Evolutionary conservation across 179 eudicot genomes (phyloP), one percentile per base, ranked within the genome.

Genomic region (Actinidia polygama): DNA sequence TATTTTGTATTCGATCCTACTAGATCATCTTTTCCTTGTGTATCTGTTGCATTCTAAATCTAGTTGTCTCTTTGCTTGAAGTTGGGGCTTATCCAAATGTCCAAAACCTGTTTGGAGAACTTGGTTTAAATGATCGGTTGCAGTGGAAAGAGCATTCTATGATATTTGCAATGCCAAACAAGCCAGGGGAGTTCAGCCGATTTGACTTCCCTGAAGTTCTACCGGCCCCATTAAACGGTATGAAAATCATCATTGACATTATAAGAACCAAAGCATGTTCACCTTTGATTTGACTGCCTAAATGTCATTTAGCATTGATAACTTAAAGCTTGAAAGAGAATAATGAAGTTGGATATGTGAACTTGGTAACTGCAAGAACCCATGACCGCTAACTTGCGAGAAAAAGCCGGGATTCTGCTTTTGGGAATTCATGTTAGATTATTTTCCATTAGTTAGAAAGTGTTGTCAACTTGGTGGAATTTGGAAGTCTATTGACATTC

Each of bases 141-240:
- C 99, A 97, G 77, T 97, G 99, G 99, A 97, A 97, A 88, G 99
- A 95, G 81, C 99, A 97, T 82, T 95, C 99, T 10, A 97, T 97
- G 99, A 97, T 94, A 85, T 97, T 97, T 84, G 99, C 99, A 51
- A 94, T 94, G 94, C 99, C 99, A 80, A 90, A 89, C 88, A 95
- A 95, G 88, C 99, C 99, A 24, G 99, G 98, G 81, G 95, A 95
- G 83, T 96, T 95, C 86, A 96, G 99, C 83, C 94, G 99, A 78
- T 96, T 96, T 87, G 99, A 96, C 87, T 96, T 96, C 81, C 93
- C 92, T 76, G 98, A 97, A 81, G 88, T 85, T 85, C 87, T 97
- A 49, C 99, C 99, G 53, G 95, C 99, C 49, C 99, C 99, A n/a
- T 82, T 97, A 66, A 97, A 95, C 83, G 99, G 99, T 93, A 79